phyloP scores from a whole-genome alignment of 345 rosid genomes.

The Arabidopsis suecica region DNA sequence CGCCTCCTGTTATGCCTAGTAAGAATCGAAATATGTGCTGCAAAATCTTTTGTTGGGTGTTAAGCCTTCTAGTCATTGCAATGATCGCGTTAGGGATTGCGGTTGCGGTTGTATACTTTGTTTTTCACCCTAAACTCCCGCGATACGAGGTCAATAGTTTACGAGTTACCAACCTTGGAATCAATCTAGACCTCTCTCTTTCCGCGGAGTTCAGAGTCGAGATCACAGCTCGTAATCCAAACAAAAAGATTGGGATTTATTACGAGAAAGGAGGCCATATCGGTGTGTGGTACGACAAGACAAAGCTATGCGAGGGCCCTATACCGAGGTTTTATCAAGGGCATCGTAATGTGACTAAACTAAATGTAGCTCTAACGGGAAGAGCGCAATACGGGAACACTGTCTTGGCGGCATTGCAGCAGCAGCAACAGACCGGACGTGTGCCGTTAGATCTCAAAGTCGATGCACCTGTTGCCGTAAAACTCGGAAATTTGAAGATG shows the following conservation, averaged over 20 bases:
- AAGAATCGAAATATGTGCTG: constrained; percentile 55
- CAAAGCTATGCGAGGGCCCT: constrained; percentile 72
- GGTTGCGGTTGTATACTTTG: constrained; percentile 63
- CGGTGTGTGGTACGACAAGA: constrained; percentile 68
- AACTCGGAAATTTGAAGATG: constrained; percentile 74
- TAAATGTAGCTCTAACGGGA: constrained; percentile 65
- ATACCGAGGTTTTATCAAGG: constrained; percentile 89
- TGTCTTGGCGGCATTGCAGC: constrained; percentile 72
- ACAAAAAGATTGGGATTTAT: constrained; percentile 79
- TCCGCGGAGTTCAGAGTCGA: constrained; percentile 71
- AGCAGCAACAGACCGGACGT: constrained; percentile 82
- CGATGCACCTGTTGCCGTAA: constrained; percentile 66
- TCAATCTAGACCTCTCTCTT: constrained; percentile 66
- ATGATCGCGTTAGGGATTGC: constrained; percentile 53
- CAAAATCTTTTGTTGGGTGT: constrained; percentile 68
- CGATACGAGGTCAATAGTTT: constrained; percentile 69
- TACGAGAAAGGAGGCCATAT: constrained; percentile 72
- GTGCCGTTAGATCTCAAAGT: constrained; percentile 80
- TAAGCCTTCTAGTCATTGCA: constrained; percentile 55
- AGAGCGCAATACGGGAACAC: constrained; percentile 64
- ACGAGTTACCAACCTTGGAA: constrained; percentile 66
- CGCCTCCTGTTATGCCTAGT: constrained; percentile 39
- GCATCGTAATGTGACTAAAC: constrained; percentile 68
- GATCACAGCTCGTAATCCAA: constrained; percentile 85
- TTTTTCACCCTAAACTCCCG: constrained; percentile 77